Conservation (phyloP, 1,139 yeast species). For the Ashbya aceris region DNA sequence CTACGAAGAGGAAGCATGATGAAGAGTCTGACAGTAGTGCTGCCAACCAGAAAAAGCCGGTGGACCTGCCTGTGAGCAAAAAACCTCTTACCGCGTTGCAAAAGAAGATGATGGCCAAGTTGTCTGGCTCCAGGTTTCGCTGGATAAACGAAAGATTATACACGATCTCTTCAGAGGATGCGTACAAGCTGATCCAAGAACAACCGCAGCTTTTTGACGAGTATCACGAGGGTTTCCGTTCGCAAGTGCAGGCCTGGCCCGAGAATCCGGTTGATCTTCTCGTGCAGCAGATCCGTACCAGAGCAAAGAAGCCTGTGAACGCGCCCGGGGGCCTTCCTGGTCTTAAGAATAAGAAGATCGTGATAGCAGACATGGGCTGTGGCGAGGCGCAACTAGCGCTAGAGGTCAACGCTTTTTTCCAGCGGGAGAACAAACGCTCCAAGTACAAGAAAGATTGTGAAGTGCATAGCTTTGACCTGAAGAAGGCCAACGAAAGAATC, state of each 20-base stretch:
- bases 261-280: constrained; percentile 92
- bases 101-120: constrained; percentile 89
- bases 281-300: constrained; percentile 56
- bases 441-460: constrained; percentile 39
- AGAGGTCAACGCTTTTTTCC: constrained; percentile 47
- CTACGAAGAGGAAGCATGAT: constrained; percentile 6
- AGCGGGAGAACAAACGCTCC: constrained; percentile 30
- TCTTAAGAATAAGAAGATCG: constrained; percentile 42
- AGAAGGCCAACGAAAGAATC: constrained; percentile 75
- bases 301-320: constrained; percentile 60
- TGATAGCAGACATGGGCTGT: constrained; percentile 96
- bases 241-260: constrained; percentile 96
- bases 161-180: constrained; percentile 71
- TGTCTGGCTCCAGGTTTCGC: constrained; percentile 89
- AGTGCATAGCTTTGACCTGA: constrained; percentile 85
- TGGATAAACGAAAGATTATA: constrained; percentile 96
- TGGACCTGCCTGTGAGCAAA: constrained; percentile 8
- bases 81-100: constrained; percentile 77
- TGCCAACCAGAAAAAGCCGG: constrained; percentile 1
- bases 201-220: constrained; percentile 90
- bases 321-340: constrained; percentile 97
- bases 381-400: constrained; percentile 87
- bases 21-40: constrained; percentile 2
- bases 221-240: constrained; percentile 89
- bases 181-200: constrained; percentile 58